Base-by-base conservation (phyloP, 31 red algal genomes). In the Odonthalia washingtoniensis region DNA sequence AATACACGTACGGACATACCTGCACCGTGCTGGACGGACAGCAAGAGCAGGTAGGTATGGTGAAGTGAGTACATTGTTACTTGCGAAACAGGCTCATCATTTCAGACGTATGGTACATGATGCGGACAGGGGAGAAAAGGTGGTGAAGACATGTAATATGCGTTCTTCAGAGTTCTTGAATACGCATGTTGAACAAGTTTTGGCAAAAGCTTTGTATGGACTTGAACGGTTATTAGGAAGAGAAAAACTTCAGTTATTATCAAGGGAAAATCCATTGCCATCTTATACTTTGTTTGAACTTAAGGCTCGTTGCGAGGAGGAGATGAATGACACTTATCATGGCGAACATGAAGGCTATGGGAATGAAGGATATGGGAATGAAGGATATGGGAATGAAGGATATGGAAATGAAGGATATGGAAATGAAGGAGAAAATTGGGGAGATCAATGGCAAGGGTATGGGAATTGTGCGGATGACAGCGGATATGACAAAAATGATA, bases 21-120 rank as follows among this genome's bases (percentile, higher is more conserved):
- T 98, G 30, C 97, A 98, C 83, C 87, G 97, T 17, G 85, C 91
- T n/a, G 97, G 97, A 35, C 87, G 97, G 17, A 98, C 97, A 0
- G 97, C 92, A 24, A 86, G 97, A 45, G 97, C 94, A 0, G 97
- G 97, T 12, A 87, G 88, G 32, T 26, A 64, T 36, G 97, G 97
- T 24, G 81, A 38, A 35, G 90, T 84, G n/a, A 80, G 92, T 62
- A 82, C 92, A 16, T n/a, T 90, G 5, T 49, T 95, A 12, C 9
- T 87, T 65, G 39, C 40, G 24, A 87, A 85, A 3, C 92, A 95
- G 63, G 92, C 67, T 24, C 70, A 77, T 38, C 92, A 95, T 53
- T 95, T 95, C 43, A 81, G 87, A 33, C 33, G 41, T n/a, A 84
- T 95, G 86, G 76, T 95, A 24, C 66, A 81, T 32, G 61, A 82